Evolutionary conservation across 805 yeast species (phyloP).

Genomic region (Candida vaughaniae): DNA sequence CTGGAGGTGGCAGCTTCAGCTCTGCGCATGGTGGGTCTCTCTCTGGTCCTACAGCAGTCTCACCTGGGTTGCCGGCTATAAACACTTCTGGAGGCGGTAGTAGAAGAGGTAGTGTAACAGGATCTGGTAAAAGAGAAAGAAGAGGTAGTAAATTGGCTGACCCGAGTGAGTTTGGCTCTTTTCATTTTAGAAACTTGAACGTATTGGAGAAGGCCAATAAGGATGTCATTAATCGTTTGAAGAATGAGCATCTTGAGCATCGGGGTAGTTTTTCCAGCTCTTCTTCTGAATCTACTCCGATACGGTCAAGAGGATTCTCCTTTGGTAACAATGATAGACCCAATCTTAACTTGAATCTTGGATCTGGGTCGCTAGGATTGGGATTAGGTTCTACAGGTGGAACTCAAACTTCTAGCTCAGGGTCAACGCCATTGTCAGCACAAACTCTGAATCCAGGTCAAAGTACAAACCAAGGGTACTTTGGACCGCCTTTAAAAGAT

Average conservation of each 20-base stretch:
- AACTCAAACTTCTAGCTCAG: neutral
- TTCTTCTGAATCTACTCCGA: slow-evolving; percentile 44
- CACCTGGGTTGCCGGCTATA: too few relatives aligned
- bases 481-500: slow-evolving; percentile 14
- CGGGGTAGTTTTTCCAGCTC: slow-evolving; percentile 49
- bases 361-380: slow-evolving; percentile 1
- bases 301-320: slow-evolving; percentile 37
- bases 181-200: slow-evolving; percentile 83
- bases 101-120: slow-evolving; percentile 12
- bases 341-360: slow-evolving; percentile 16
- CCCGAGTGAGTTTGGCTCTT: slow-evolving; percentile 84
- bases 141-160: slow-evolving; percentile 73
- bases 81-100: slow-evolving; percentile 8
- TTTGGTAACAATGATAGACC: slow-evolving; percentile 15
- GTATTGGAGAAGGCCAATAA: slow-evolving; percentile 92
- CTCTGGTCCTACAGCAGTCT: slow-evolving; percentile 16
- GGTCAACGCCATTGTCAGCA: slow-evolving; percentile 2
- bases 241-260: slow-evolving; percentile 75
- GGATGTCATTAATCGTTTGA: slow-evolving; percentile 84
- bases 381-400: neutral
- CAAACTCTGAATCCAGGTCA: slow-evolving; percentile 1
- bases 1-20: slow-evolving; percentile 12
- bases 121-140: slow-evolving; percentile 53
- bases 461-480: slow-evolving; percentile 9
- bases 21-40: slow-evolving; percentile 11